A percentile compares a stretch with the other conserved stretches of the same genome.
Conservation (phyloP, 2,329 filamentous ascomycete species). For the Paecilomyces niveus region DNA sequence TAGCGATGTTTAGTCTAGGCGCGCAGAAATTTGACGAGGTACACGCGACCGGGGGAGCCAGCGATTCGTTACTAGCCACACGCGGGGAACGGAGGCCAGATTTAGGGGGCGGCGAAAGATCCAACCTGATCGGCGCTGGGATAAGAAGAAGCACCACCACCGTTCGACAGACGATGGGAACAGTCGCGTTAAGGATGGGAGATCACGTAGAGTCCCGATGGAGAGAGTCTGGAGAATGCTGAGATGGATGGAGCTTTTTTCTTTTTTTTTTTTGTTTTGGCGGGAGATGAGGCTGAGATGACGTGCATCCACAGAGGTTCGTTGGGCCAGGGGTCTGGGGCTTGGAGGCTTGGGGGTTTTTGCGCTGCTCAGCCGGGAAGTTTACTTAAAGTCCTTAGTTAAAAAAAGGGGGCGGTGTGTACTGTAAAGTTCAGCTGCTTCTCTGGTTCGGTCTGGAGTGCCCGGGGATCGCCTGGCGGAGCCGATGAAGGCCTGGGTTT, state of each 20-base stretch:
- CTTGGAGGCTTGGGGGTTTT: background rate
- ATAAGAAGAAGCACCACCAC: background rate
- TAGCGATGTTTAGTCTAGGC: background rate
- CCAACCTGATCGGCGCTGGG: background rate
- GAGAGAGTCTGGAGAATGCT: background rate
- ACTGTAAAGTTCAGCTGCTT: background rate
- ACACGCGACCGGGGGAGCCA: background rate
- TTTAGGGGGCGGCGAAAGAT: background rate
- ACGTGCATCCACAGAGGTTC: background rate
- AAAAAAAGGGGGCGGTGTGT: background rate
- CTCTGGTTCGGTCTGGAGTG: background rate
- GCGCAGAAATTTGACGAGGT: conserved; percentile 1
- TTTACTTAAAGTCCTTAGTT: background rate
- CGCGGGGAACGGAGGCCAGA: background rate
- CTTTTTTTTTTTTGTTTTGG: background rate
- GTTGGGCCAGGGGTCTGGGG: background rate
- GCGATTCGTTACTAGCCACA: background rate
- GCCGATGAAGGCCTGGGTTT: too few species aligned
- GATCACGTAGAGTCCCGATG: background rate
- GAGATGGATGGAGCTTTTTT: background rate
- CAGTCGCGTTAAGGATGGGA: background rate
- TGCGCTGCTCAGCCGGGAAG: background rate
- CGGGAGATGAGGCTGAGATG: background rate
- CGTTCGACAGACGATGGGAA: background rate
- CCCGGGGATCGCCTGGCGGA: background rate